phyloP scores from a whole-genome alignment of 2,329 filamentous ascomycete genomes.

The Beauveria rudraprayagi region DNA sequence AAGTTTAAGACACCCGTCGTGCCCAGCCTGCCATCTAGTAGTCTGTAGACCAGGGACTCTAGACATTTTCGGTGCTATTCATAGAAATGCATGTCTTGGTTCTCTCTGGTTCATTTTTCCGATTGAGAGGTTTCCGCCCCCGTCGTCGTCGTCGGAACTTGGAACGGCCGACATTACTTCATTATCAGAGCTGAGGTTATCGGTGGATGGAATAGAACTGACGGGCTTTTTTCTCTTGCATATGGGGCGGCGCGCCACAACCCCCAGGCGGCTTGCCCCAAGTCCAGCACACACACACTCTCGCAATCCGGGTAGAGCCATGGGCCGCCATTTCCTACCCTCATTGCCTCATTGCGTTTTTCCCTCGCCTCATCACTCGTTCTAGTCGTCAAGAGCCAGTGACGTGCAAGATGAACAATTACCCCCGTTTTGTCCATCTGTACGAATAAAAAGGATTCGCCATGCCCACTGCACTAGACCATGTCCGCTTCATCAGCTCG shows the following conservation, averaged over 20 bases:
- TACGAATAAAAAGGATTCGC: not conserved
- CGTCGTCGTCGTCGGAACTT: too few relatives aligned
- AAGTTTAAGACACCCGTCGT: slow-evolving; percentile 2
- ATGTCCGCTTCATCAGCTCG: slow-evolving; percentile 1
- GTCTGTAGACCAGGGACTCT: not conserved
- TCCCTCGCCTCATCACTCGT: not conserved
- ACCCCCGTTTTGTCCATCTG: not conserved
- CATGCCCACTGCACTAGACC: slow-evolving; percentile 3
- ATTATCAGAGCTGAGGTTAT: too few relatives aligned
- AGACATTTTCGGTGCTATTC: slow-evolving; percentile 9
- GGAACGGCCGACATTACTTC: too few relatives aligned
- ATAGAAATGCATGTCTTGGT: slow-evolving; percentile 10
- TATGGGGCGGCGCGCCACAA: slow-evolving; percentile 10
- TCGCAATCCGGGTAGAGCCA: not conserved
- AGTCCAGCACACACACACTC: not conserved
- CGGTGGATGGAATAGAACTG: not conserved
- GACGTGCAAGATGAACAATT: not conserved
- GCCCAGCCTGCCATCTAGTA: too few relatives aligned
- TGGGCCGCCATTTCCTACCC: not conserved
- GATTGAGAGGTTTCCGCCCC: not conserved
- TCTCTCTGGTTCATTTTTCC: not conserved
- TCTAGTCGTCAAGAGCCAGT: not conserved
- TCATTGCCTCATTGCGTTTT: not conserved
- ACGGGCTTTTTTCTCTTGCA: not conserved
- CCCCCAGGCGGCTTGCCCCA: slow-evolving; percentile 1